These are phyloP conservation scores for Amphirosellinia nigrospora DNA, from an alignment of 495 filamentous ascomycete genomes.

Conservation along the genomic window DNA sequence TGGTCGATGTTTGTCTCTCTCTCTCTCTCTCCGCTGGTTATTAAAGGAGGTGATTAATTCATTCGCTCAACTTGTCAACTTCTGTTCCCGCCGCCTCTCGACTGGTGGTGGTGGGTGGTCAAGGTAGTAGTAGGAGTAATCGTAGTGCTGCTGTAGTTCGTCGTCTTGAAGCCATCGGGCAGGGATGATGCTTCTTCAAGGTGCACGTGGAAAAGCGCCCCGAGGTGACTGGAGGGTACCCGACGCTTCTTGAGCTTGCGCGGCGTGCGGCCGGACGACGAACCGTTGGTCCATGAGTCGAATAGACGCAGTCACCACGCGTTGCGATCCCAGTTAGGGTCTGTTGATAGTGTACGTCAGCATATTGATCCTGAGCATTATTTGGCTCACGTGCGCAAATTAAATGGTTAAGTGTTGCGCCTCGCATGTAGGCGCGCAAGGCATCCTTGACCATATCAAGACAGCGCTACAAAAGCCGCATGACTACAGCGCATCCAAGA, in stretches of 20 bases:
- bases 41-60: too few relatives aligned
- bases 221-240: constrained; percentile 10
- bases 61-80: too few relatives aligned
- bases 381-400: not conserved
- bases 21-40: not conserved
- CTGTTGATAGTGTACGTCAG: constrained; percentile 42
- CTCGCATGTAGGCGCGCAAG: not conserved
- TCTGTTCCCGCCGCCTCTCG: not conserved
- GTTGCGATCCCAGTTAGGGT: constrained; percentile 80
- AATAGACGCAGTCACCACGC: constrained; percentile 66
- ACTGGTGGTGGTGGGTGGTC: not conserved
- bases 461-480: not conserved
- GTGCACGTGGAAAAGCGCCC: constrained; percentile 1
- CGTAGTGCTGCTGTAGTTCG: constrained; percentile 10
- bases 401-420: not conserved
- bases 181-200: constrained; percentile 4
- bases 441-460: not conserved
- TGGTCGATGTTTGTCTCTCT: too few relatives aligned
- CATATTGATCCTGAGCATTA: not conserved
- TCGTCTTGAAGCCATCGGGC: not conserved
- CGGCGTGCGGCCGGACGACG: constrained; percentile 43
- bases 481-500: not conserved
- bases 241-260: constrained; percentile 55
- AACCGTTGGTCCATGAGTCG: constrained; percentile 38
- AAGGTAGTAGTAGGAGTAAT: not conserved